Base-by-base conservation (phyloP, 179 eudicot genomes). In the Spergularia azorica region DNA sequence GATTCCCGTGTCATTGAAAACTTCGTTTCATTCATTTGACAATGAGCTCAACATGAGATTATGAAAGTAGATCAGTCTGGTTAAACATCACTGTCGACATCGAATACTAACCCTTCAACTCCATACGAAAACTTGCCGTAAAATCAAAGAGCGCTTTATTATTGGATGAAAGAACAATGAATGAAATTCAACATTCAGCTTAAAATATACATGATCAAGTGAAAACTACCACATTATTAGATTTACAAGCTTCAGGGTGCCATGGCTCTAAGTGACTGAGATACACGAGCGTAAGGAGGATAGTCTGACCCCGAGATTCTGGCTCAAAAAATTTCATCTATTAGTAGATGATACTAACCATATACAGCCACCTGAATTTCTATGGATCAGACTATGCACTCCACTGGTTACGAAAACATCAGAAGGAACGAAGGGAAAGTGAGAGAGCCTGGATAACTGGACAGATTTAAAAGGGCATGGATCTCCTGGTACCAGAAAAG, bases 241-340 rank as follows among this genome's bases (percentile, higher is more conserved):
- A 82, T 82, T 79, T 82, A 82, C 85, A 82, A 52, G 58, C 76
- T 64, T 58, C 59, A 15, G 6, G 65, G 62, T 59, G n/a, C n/a
- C n/a, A n/a, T n/a, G n/a, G n/a, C n/a, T n/a, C n/a, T n/a, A n/a
- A n/a, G n/a, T n/a, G n/a, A n/a, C n/a, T n/a, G n/a, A n/a, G n/a
- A n/a, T n/a, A 66, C 57, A 71, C 43, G 16, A 66, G 39, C 14
- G 20, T 39, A 56, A 5, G 5, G 55, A 39, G 39, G n/a, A 52
- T 39, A 18, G 41, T 63, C 9, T 63, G 12, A 43, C 67, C 17
- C 15, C 18, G 11, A 57, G 18, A 15, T 59, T 61, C 41, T 72
- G 60, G 18, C 62, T 64, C 48, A 61, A 50, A 26, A 26, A 65
- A 43, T 18, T 26, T 50, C 75, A 73, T 73, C 76, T 64, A 57